phyloP scores from a whole-genome alignment of 2,329 filamentous ascomycete species.

The Neopestalotiopsis sp. region DNA sequence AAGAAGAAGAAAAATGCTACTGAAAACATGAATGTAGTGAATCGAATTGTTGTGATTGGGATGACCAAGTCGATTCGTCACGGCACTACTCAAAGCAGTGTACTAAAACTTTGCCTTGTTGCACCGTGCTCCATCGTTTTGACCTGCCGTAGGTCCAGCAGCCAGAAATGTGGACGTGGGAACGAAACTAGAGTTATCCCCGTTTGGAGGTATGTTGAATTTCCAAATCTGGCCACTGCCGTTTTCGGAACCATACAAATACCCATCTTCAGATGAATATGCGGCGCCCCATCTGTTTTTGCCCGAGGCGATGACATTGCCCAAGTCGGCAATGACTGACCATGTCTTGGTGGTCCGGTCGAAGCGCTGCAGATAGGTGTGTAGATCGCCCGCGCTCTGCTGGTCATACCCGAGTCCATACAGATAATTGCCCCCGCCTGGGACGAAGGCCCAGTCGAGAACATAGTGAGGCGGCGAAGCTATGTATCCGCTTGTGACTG shows the following conservation, averaged over 20 bases:
- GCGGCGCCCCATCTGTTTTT: conserved; percentile 7
- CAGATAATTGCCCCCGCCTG: conserved; percentile 2
- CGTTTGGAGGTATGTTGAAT: conserved; percentile 8
- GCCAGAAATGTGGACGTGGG: not conserved
- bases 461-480: not conserved
- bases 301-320: not conserved
- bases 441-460: conserved; percentile 13
- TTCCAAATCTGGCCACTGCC: not conserved
- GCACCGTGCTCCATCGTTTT: conserved; percentile 9
- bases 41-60: too few species aligned
- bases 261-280: conserved; percentile 5
- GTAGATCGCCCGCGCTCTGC: not conserved
- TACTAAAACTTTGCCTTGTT: not conserved
- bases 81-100: not conserved
- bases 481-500: not conserved
- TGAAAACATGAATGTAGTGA: too few species aligned
- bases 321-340: conserved; percentile 1
- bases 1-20: too few species aligned
- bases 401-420: conserved; percentile 6
- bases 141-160: not conserved
- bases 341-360: not conserved
- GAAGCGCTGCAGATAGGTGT: conserved; percentile 4
- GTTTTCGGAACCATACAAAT: conserved; percentile 8
- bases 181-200: not conserved
- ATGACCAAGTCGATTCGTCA: too few species aligned